phyloP scores from a whole-genome alignment of 805 yeast genomes.

The Candida wancherniae region DNA sequence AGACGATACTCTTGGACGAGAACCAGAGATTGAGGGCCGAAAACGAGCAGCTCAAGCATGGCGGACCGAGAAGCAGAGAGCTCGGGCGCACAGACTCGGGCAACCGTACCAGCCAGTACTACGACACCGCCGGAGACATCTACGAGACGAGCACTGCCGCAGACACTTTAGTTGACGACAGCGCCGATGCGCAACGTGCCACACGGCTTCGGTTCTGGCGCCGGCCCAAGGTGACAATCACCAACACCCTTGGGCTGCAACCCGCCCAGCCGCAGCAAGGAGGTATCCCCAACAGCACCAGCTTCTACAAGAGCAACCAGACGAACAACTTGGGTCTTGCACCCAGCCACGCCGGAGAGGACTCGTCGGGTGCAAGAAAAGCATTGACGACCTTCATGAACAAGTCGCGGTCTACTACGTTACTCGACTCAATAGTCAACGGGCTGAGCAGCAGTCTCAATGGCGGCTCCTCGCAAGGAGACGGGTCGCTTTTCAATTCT shows the following conservation, averaged over 20 bases:
- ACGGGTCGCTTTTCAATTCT: conserved; percentile 39
- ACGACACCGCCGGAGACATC: conserved; percentile 7
- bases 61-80: conserved; percentile 1
- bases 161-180: conserved; percentile 16
- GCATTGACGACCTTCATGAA: conserved; percentile 18
- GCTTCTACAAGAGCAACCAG: conserved; percentile 13
- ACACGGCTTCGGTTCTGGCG: conserved; percentile 43
- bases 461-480: conserved; percentile 4
- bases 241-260: too few relatives aligned
- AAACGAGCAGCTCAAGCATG: conserved; percentile 2
- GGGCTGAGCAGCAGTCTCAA: conserved; percentile 5
- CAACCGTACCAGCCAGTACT: conserved; percentile 6
- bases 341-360: conserved; percentile 1
- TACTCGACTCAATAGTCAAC: conserved; percentile 34
- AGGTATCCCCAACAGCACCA: conserved; percentile 1
- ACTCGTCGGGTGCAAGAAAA: conserved; percentile 10
- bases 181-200: conserved; percentile 34
- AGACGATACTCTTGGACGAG: conserved; percentile 35
- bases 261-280: conserved; percentile 2
- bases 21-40: conserved; percentile 11
- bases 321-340: background rate
- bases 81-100: background rate
- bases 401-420: conserved; percentile 46
- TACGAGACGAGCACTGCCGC: conserved; percentile 7
- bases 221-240: conserved; percentile 33